Evolutionary conservation across 164 flowering plant species (phyloP), one percentile per base, ranked within the genome.

Genomic region (Hamamelis virginiana): DNA sequence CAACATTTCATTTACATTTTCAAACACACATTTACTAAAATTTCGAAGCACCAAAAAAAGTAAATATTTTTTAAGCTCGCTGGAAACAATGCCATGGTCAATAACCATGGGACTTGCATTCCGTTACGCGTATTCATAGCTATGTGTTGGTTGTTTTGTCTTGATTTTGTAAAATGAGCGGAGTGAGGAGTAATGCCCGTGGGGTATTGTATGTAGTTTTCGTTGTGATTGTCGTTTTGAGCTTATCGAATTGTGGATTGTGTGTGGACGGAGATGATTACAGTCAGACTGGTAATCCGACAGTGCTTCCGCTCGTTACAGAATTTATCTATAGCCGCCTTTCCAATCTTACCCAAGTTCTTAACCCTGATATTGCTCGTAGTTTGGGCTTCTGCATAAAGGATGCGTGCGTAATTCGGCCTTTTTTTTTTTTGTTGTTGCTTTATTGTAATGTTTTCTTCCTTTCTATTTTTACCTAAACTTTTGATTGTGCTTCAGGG

Each of bases 371-470:
- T 55, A 74, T 83, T 8, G 10, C 2, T 9, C 51, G 74, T 0
- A 55, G 55, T 1, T 62, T 90, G 65, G 78, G 78, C 6, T 92
- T 81, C 70, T 92, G 98, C 78, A 77, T 92, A 15, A 82, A 81
- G 74, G 78, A 92, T 69, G 64, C 76, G 98, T 92, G 63, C 59
- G 84, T 74, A 43, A 9, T 52, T 60, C 9, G n/a, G 18, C 18
- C 48, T 65, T 22, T 14, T 70, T 22, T 27, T 6, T 28, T 59
- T 16, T 43, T 51, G 46, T 64, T 26, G 51, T 11, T 62, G 18
- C 15, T 27, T n/a, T 22, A 9, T 21, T 45, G 71, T 46, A 9
- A 18, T 58, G 12, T 23, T 23, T 41, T 64, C 62, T 38, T 33
- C 11, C 11, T 19, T 15, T 60, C n/a, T 23, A n/a, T 65, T 9